phyloP scores from a whole-genome alignment of 306 rosid species.

The Fragaria nilgerrensis region DNA sequence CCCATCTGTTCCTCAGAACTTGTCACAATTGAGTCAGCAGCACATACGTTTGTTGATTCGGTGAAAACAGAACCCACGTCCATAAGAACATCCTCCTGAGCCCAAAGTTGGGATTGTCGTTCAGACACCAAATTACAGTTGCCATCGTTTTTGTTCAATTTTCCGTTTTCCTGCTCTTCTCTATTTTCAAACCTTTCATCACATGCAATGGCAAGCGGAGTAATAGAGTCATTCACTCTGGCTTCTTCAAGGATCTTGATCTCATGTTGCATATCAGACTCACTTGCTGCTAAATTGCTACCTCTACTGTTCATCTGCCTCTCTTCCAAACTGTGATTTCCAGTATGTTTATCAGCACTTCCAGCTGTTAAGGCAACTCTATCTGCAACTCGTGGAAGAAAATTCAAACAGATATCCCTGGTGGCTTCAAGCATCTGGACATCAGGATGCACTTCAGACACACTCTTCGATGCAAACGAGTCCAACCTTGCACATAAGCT shows the following conservation, averaged over 20 bases:
- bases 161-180: constrained; percentile 22
- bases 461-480: constrained; percentile 32
- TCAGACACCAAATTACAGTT: constrained; percentile 34
- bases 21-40: constrained; percentile 4
- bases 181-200: constrained; percentile 26
- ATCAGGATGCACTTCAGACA: constrained; percentile 40
- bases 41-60: constrained; percentile 9
- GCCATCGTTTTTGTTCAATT: constrained; percentile 20
- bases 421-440: constrained; percentile 33
- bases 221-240: constrained; percentile 28
- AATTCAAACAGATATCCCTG: constrained; percentile 18
- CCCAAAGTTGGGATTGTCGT: constrained; percentile 21
- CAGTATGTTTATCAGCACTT: constrained; percentile 31
- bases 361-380: constrained; percentile 22
- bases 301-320: constrained; percentile 25
- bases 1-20: constrained; percentile 10
- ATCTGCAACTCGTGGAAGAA: constrained; percentile 29
- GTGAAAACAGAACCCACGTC: constrained; percentile 17
- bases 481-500: constrained; percentile 31
- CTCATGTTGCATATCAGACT: constrained; percentile 31
- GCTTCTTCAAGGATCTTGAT: constrained; percentile 26
- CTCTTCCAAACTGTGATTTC: constrained; percentile 31
- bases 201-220: constrained; percentile 28
- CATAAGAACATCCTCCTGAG: constrained; percentile 24
- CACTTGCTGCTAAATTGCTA: constrained; percentile 18